A percentile compares a stretch with the other conserved stretches of the same genome.
These are phyloP conservation scores for Cercospora berteroae DNA, from an alignment of 2,329 filamentous ascomycete genomes.

Conservation along the genomic window DNA sequence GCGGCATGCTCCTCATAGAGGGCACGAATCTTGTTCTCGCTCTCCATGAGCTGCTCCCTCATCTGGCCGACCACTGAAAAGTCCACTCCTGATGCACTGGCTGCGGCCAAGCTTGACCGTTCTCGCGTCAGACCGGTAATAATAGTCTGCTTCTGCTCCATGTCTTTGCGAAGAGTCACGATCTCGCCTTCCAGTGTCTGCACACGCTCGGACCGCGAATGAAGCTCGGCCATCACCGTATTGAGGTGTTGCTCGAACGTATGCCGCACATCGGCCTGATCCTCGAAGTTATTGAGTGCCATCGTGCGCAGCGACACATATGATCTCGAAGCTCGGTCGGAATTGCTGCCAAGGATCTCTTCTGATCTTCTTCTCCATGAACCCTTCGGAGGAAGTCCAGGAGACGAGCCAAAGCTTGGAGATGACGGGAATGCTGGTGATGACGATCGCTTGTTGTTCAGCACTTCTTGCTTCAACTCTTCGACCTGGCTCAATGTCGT, in stretches of 20 bases:
- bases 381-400: slow-evolving; percentile 53
- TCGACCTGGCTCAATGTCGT: slow-evolving; percentile 83
- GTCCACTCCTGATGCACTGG: slow-evolving; percentile 68
- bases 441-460: slow-evolving; percentile 55
- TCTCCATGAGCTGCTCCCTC: slow-evolving; percentile 83
- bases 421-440: slow-evolving; percentile 29
- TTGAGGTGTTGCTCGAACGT: slow-evolving; percentile 91
- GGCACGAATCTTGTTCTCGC: slow-evolving; percentile 71
- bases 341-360: slow-evolving; percentile 39
- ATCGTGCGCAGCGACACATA: slow-evolving; percentile 88
- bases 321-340: slow-evolving; percentile 87
- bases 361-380: slow-evolving; percentile 49
- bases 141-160: slow-evolving; percentile 94
- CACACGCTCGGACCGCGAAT: slow-evolving; percentile 81
- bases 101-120: slow-evolving; percentile 78
- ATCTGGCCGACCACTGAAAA: slow-evolving; percentile 86
- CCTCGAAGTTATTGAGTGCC: slow-evolving; percentile 79
- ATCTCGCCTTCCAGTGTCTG: slow-evolving; percentile 86
- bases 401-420: slow-evolving; percentile 20
- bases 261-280: slow-evolving; percentile 78
- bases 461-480: slow-evolving; percentile 82
- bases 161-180: slow-evolving; percentile 81
- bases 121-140: slow-evolving; percentile 93
- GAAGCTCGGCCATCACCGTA: slow-evolving; percentile 87
- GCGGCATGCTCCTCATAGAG: slow-evolving; percentile 70